Evolutionary conservation across 257 asterid genomes (phyloP), one percentile per base, ranked within the genome.

Genomic region (Jasminum sambac): DNA sequence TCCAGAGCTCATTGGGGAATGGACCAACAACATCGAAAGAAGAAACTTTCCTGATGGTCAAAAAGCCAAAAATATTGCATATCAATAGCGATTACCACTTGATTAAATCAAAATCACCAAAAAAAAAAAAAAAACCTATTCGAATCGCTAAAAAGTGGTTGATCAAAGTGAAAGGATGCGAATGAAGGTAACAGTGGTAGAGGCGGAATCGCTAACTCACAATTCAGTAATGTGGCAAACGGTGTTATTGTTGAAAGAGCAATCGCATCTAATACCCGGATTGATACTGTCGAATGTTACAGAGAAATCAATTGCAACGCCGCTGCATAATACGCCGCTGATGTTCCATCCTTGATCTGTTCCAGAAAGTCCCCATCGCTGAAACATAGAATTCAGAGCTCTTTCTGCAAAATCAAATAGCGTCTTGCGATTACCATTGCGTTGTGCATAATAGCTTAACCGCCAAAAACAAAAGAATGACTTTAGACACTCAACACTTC

Each of bases 201-300:
- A 11, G 21, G 58, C 4, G 3, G 1, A n/a, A 48, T 48, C 17
- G 58, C 8, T 23, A 19, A 23, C 62, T 55, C 62, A 55, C 62
- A 85, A 64, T 6, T 74, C 68, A 71, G 62, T 69, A 61, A 84
- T 65, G 68, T 77, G 87, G 79, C 96, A 90, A 58, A 40, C 43
- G 38, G 86, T 73, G 62, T 71, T 5, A 38, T 14, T 60, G 68
- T 77, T 75, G 82, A 72, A 78, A 52, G 86, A 66, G 84, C 96
- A 90, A 19, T 83, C 88, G 68, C 95, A 90, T 76, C 83, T 84
- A 78, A 90, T 82, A 8, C 85, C 95, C 3, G 90, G 92, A 39
- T 80, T 88, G 21, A 59, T 8, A 25, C 41, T 13, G 2, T 0
- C 4, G 19, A 78, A 19, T 4, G 12, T 1, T 5, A 85, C 68